Base-by-base conservation (phyloP, 208 protist genomes). In the Leishmania aethiopica region DNA sequence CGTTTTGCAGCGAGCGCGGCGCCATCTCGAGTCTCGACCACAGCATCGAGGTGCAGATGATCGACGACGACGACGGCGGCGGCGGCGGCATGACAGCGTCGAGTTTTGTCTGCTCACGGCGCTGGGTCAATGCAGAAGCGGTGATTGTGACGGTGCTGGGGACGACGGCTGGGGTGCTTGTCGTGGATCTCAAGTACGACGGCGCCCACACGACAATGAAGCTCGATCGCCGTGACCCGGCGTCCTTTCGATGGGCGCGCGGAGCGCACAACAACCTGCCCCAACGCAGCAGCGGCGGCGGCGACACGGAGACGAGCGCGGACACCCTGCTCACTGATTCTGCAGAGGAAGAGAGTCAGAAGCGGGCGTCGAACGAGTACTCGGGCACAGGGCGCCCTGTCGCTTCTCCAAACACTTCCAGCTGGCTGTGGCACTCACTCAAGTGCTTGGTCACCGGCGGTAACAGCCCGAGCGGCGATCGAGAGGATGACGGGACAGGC, bases 1-100 rank as follows among this genome's bases (percentile, higher is more conserved):
- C 90, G 15, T 93, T 97, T 73, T 97, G 94, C 85, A 95, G 88
- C 69, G 86, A 94, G 66, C 84, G 88, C 35, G 94, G 94, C 75
- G 89, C 87, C 69, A 88, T 97, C 57, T 93, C 90, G 13, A 97
- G 90, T 79, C 87, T 96, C 15, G 94, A 97, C 78, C 91, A 92
- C 86, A 92, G 88, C 72, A 90, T 94, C 60, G 94, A 95, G 82
- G 92, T 97, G 75, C 89, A 89, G 35, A 70, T 90, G 59, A 85
- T 97, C 32, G 86, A 94, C 78, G 81, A 84, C 11, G 87, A 89
- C 22, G 87, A 89, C 37, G 67, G n/a, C 45, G 78, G 82, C 37
- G 67, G n/a, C 45, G 78, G 82, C 2, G 51, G 62, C 66, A 67
- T 92, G 59, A 82, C 71, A 1, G 90, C 88, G 22, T 91, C 92